These are phyloP conservation scores for Yamadazyma aaseri DNA, from an alignment of 1,139 yeast genomes.

Conservation along the genomic window DNA sequence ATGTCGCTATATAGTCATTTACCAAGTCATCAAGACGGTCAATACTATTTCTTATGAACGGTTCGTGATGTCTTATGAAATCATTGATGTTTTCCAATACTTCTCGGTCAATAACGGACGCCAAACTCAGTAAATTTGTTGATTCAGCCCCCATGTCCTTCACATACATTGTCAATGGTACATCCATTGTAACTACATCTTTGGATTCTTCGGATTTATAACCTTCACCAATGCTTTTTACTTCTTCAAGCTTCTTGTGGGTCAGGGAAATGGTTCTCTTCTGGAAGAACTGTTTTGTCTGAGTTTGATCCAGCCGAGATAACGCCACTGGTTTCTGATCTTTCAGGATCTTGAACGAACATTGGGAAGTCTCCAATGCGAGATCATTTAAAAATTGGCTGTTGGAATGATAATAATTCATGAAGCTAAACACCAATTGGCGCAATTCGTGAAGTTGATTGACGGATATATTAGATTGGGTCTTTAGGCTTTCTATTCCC, in stretches of 20 bases:
- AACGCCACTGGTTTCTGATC: slow-evolving; percentile 2
- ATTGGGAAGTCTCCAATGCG: slow-evolving; percentile 1
- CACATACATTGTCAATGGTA: slow-evolving; percentile 14
- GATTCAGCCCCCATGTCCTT: slow-evolving; percentile 25
- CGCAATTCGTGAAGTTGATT: slow-evolving; percentile 44
- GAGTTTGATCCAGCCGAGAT: too few species aligned
- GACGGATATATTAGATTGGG: slow-evolving; percentile 34
- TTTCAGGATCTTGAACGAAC: slow-evolving; percentile 1
- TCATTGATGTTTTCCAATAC: slow-evolving; percentile 36
- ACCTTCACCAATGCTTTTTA: slow-evolving; percentile 1
- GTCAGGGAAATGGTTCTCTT: slow-evolving; percentile 14
- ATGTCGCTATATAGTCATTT: slow-evolving; percentile 27
- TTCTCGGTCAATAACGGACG: slow-evolving; percentile 36
- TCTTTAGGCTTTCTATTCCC: slow-evolving; percentile 32
- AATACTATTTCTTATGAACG: slow-evolving; percentile 27
- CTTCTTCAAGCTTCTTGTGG: slow-evolving; percentile 7
- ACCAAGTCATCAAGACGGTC: slow-evolving; percentile 26
- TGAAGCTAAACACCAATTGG: slow-evolving; percentile 36
- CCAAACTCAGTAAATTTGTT: slow-evolving; percentile 24
- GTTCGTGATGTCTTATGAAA: slow-evolving; percentile 39
- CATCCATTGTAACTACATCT: slow-evolving; percentile 12
- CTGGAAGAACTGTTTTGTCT: slow-evolving; percentile 5
- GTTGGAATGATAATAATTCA: slow-evolving; percentile 38
- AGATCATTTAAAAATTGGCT: slow-evolving; percentile 30
- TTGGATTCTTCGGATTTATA: background rate